phyloP scores from a whole-genome alignment of 23 red algal genomes.

The Rhodosorus marinus region DNA sequence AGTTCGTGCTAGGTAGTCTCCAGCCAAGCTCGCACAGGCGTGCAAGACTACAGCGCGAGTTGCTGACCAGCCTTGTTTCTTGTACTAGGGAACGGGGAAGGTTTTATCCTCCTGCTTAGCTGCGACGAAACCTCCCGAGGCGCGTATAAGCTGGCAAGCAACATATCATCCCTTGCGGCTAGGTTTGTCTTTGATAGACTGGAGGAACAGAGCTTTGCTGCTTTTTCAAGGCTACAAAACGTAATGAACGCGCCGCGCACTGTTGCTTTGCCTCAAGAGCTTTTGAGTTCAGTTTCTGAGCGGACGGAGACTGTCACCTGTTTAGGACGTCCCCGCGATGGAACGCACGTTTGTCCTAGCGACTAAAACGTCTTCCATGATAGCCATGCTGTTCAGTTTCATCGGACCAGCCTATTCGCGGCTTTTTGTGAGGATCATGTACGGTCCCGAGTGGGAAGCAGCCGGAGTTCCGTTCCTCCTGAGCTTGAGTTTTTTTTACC shows the following conservation, averaged over 20 bases:
- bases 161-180: slow-evolving; percentile 49
- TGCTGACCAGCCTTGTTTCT: no score
- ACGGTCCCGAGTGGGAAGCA: slow-evolving; percentile 29
- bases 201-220: slow-evolving; percentile 71
- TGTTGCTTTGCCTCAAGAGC: not conserved
- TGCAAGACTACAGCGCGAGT: slow-evolving; percentile 11
- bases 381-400: slow-evolving; percentile 19
- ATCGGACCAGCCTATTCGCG: slow-evolving; percentile 44
- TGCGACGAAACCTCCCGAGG: slow-evolving; percentile 18
- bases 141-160: slow-evolving; percentile 76
- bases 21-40: not conserved
- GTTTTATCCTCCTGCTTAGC: slow-evolving; percentile 21
- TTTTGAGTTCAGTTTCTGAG: not conserved
- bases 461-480: slow-evolving; percentile 23
- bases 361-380: slow-evolving; percentile 14
- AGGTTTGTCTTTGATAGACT: slow-evolving; percentile 70
- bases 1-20: no score
- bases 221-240: slow-evolving; percentile 34
- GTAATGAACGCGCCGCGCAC: not conserved
- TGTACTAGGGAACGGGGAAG: slow-evolving; percentile 61
- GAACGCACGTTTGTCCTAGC: slow-evolving; percentile 12
- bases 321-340: not conserved
- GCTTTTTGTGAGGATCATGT: slow-evolving; percentile 36
- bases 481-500: slow-evolving; percentile 29
- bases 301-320: no score